Percentiles rank a stretch among this genome's conserved stretches.
These are phyloP conservation scores for Aspergillus latus DNA, from an alignment of 2,329 filamentous ascomycete genomes.

Conservation along the genomic window DNA sequence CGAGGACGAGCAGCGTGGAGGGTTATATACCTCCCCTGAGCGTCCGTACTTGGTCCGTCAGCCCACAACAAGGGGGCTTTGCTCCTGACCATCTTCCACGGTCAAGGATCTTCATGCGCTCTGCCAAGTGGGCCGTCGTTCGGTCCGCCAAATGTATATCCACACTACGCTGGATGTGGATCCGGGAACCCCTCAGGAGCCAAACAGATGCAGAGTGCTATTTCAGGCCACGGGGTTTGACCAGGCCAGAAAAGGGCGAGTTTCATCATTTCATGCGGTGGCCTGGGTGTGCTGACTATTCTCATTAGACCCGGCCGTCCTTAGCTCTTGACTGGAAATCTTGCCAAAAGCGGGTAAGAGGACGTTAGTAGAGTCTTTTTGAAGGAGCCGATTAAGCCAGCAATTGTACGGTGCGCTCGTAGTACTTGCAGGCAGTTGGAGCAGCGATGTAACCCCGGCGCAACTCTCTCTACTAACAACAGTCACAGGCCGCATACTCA, in stretches of 20 bases:
- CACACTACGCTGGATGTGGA: constrained; percentile 21
- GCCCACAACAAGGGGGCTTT: constrained; percentile 5
- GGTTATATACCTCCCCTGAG: constrained; percentile 41
- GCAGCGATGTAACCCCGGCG: not conserved
- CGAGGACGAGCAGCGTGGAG: constrained; percentile 26
- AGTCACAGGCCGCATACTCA: not conserved
- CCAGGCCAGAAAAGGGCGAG: constrained; percentile 14
- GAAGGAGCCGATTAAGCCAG: not conserved
- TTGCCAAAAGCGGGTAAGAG: not conserved
- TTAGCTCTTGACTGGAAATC: not conserved
- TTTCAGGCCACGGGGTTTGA: constrained; percentile 24
- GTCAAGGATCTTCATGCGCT: constrained; percentile 25
- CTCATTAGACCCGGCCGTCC: constrained; percentile 3
- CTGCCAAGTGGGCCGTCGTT: constrained; percentile 22
- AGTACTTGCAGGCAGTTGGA: not conserved
- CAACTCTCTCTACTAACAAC: not conserved
- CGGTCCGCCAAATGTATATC: constrained; percentile 17
- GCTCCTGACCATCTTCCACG: constrained; percentile 10
- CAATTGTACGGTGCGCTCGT: not conserved
- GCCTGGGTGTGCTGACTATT: constrained; percentile 6
- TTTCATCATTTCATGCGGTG: constrained; percentile 10
- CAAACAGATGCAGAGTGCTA: constrained; percentile 23
- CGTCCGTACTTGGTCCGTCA: constrained; percentile 1
- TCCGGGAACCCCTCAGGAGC: constrained; percentile 21
- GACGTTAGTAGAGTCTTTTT: not conserved